Conservation (phyloP, 1,284 basidiomycete species). For the Pholiota adiposa region DNA sequence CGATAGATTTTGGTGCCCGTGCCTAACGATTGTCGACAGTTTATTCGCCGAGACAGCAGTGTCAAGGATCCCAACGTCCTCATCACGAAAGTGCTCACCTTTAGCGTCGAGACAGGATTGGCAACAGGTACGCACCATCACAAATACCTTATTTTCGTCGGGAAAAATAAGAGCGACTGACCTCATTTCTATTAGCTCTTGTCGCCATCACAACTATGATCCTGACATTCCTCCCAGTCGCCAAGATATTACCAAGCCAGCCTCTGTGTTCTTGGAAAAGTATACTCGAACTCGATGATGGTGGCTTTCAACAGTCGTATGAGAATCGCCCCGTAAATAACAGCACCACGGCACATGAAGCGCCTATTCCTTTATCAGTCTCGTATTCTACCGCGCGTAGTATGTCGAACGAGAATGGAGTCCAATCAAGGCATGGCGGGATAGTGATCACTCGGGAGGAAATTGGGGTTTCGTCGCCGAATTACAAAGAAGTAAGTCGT, state of each 20-base stretch:
- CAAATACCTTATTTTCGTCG: too few relatives aligned
- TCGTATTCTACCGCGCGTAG: background rate
- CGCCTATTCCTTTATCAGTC: conserved; percentile 1
- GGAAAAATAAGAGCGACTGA: too few relatives aligned
- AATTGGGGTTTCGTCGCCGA: background rate
- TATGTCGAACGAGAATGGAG: background rate
- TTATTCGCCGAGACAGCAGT: conserved; percentile 14
- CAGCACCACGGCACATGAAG: conserved; percentile 10
- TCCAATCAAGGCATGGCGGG: background rate
- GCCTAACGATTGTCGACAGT: conserved; percentile 9
- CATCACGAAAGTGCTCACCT: conserved; percentile 21
- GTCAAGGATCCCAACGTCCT: conserved; percentile 17
- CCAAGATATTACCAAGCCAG: conserved; percentile 30
- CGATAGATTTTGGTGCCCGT: background rate
- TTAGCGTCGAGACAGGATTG: conserved; percentile 26
- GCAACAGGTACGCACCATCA: conserved; percentile 21
- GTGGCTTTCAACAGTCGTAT: conserved; percentile 34
- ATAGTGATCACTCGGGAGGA: background rate
- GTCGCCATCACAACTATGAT: conserved; percentile 30
- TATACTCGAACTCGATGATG: conserved; percentile 35
- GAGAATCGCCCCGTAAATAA: conserved; percentile 10
- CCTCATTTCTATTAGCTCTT: conserved; percentile 22
- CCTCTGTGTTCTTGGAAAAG: conserved; percentile 32
- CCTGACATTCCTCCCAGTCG: conserved; percentile 29
- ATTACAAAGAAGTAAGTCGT: background rate